These are phyloP conservation scores for Hanseniaspora meyeri DNA, from an alignment of 805 yeast genomes.

Conservation along the genomic window DNA sequence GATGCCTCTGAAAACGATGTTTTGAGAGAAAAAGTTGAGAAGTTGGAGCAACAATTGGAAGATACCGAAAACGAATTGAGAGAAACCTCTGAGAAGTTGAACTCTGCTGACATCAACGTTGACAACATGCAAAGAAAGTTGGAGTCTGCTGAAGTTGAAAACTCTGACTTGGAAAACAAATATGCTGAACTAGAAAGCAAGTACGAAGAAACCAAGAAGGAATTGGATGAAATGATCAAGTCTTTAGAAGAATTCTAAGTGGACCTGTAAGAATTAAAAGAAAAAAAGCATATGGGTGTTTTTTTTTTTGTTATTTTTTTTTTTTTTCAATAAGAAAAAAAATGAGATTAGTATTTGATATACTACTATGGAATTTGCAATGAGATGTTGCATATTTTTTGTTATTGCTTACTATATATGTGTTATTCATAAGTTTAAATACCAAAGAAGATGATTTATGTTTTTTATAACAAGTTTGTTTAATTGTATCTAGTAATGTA, in stretches of 20 bases:
- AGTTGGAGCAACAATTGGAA: conserved; percentile 84
- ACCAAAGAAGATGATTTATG: no score
- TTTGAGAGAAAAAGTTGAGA: conserved; percentile 77
- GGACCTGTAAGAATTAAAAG: no score
- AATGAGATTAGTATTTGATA: not conserved
- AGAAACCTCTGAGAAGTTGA: conserved; percentile 84
- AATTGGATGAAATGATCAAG: conserved; percentile 90
- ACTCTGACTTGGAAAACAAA: conserved; percentile 80
- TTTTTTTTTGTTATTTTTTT: not conserved
- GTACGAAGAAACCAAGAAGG: conserved; percentile 75
- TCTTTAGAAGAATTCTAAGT: conserved; percentile 59
- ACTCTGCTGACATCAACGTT: conserved; percentile 90
- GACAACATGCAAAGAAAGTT: conserved; percentile 94
- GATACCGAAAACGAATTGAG: conserved; percentile 79
- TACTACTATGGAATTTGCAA: no score
- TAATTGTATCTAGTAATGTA: no score
- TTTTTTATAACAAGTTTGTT: no score
- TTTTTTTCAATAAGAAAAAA: not conserved
- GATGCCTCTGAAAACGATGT: conserved; percentile 83
- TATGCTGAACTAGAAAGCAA: conserved; percentile 76
- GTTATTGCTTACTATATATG: no score
- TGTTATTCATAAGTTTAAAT: no score
- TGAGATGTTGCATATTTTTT: no score
- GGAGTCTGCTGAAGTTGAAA: conserved; percentile 80
- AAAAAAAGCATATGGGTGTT: not conserved